Evolutionary conservation across 139 green algal genomes (phyloP).

Genomic region (Auxenochlorella pyrenoidosa): DNA sequence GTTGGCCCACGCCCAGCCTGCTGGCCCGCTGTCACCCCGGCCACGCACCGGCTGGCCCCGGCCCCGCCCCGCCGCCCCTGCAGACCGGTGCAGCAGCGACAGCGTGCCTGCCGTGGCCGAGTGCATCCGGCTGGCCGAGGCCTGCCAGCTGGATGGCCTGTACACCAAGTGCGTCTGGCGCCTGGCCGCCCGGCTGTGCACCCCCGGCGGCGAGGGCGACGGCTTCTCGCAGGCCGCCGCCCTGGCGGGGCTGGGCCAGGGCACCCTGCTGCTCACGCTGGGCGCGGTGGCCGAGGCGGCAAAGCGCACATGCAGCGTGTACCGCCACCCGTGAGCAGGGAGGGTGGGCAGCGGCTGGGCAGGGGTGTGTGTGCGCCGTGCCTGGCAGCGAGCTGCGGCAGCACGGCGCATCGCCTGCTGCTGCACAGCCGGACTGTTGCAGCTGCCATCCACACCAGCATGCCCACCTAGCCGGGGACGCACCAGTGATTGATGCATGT

Average conservation of each 20-base stretch:
- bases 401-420: too few species aligned
- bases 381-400: too few species aligned
- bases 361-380: neutral
- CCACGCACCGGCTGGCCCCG: neutral
- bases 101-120: neutral
- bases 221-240: neutral
- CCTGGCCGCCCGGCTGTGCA: neutral
- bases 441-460: neutral
- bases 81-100: neutral
- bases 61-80: neutral
- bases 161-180: neutral
- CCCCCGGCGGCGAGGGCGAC: neutral
- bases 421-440: neutral
- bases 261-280: constrained; percentile 1
- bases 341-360: neutral
- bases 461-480: too few species aligned
- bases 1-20: too few species aligned
- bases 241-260: neutral
- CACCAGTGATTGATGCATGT: too few species aligned
- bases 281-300: neutral
- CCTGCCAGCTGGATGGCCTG: constrained; percentile 1
- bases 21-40: neutral
- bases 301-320: neutral
- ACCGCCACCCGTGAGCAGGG: neutral
- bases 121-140: constrained; percentile 1